Conservation (phyloP, 768 basidiomycete genomes). For the Phlebiopsis flavidoalba region DNA sequence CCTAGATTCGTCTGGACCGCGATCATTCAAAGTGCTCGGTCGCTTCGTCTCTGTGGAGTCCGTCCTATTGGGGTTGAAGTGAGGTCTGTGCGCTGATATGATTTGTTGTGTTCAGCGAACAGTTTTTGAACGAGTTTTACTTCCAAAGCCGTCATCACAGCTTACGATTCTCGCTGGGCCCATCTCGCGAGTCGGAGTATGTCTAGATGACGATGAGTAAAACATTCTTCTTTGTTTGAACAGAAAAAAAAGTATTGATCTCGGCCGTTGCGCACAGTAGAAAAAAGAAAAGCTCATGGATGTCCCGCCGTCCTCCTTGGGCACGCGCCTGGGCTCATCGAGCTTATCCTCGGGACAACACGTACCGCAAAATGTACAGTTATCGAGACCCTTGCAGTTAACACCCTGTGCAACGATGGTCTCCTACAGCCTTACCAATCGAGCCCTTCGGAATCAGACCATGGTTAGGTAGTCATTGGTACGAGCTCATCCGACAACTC, state of each 20-base stretch:
- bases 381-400: conserved; percentile 16
- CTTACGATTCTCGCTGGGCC: too few relatives aligned
- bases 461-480: conserved; percentile 3
- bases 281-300: background rate
- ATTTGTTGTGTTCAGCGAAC: background rate
- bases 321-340: conserved; percentile 2
- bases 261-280: background rate
- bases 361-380: conserved; percentile 14
- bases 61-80: background rate
- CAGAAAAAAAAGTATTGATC: too few relatives aligned
- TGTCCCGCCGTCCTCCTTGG: background rate
- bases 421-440: conserved; percentile 2
- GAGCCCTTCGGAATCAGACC: background rate
- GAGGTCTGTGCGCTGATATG: background rate
- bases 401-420: conserved; percentile 14
- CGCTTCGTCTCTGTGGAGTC: background rate
- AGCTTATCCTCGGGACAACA: conserved; percentile 7
- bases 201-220: too few relatives aligned
- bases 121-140: background rate
- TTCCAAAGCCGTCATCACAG: background rate
- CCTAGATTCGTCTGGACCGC: too few relatives aligned
- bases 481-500: background rate
- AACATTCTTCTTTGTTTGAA: too few relatives aligned
- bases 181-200: too few relatives aligned
- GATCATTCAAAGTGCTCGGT: too few relatives aligned